These are phyloP conservation scores for Aspergillus tamarii DNA, from an alignment of 2,329 filamentous ascomycete genomes.

Conservation along the genomic window DNA sequence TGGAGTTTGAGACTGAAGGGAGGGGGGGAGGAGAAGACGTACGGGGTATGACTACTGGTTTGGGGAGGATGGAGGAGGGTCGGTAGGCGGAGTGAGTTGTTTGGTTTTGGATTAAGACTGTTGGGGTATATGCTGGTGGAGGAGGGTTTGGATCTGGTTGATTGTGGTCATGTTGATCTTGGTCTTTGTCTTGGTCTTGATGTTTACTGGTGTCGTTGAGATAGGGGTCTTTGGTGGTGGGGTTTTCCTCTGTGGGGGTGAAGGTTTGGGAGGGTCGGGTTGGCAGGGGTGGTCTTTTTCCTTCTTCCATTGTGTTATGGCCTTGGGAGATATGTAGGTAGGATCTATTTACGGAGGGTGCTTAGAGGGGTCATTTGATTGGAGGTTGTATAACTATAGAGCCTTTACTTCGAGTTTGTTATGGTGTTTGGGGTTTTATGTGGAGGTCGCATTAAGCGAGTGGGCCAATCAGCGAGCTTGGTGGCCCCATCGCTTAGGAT, in stretches of 20 bases:
- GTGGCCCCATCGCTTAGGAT: neutral
- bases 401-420: too few species aligned
- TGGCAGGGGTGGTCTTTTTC: neutral
- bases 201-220: neutral
- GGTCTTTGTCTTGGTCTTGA: neutral
- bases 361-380: neutral
- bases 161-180: neutral
- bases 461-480: neutral
- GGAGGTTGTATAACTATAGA: too few species aligned
- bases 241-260: neutral
- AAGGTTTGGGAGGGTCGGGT: neutral
- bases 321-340: neutral
- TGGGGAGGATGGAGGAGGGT: slow-evolving; percentile 10
- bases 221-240: neutral
- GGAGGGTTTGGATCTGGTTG: neutral
- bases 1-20: neutral
- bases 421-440: neutral
- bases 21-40: neutral
- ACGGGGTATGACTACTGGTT: slow-evolving; percentile 19
- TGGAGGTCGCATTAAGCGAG: neutral
- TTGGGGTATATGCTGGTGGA: neutral
- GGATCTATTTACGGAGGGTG: neutral
- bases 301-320: neutral
- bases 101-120: slow-evolving; percentile 14
- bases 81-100: neutral